Conservation (phyloP, 164 flowering plant species). For the grape (Vitis vinifera) region DNA sequence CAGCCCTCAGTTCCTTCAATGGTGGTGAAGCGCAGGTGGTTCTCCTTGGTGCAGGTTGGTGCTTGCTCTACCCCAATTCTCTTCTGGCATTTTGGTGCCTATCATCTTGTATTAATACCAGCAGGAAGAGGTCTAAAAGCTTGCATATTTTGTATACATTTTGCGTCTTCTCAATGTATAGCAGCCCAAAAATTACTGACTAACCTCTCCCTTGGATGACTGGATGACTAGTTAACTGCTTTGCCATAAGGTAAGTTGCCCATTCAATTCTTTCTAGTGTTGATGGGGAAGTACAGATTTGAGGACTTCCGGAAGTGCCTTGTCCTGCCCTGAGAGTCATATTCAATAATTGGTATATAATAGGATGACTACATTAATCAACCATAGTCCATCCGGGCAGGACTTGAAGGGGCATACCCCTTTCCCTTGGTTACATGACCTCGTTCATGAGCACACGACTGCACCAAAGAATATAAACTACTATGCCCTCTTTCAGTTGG, state of each 20-base stretch:
- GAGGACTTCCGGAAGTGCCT: not conserved
- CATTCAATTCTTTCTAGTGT: not conserved
- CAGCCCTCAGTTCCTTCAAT: conserved; percentile 53
- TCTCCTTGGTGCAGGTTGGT: conserved; percentile 87
- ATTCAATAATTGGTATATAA: not conserved
- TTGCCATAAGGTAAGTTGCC: not conserved
- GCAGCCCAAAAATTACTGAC: not conserved
- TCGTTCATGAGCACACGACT: not conserved
- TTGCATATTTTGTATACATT: no score
- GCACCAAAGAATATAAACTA: not conserved
- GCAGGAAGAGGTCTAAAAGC: no score
- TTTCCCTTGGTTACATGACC: not conserved
- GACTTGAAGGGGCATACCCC: not conserved
- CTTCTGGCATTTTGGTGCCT: conserved; percentile 9
- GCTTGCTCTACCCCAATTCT: not conserved
- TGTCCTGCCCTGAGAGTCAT: not conserved
- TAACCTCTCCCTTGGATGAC: not conserved
- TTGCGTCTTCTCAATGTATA: no score
- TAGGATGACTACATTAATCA: not conserved
- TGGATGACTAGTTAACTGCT: no score
- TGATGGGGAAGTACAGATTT: not conserved
- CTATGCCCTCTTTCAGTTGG: no score
- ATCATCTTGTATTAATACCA: not conserved
- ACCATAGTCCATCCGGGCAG: not conserved
- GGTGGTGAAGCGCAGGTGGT: conserved; percentile 69